Evolutionary conservation across 192 early-diverging fungal species (phyloP), one percentile per base, ranked within the genome.

Genomic region (Coemansia guatemalensis): DNA sequence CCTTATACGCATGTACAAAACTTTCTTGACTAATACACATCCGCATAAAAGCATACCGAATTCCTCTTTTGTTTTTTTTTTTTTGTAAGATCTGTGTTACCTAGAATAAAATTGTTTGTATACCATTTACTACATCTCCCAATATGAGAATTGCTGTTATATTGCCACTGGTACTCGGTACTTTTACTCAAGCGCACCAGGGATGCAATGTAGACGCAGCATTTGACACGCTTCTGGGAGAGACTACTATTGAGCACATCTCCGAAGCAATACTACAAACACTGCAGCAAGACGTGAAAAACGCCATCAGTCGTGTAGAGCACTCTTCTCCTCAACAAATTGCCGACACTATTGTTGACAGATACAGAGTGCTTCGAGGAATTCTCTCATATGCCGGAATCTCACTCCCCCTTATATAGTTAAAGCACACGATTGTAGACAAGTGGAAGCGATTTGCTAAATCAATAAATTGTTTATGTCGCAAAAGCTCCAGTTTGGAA

Each of bases 161-260:
- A 17, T 25, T 32, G 2, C 21, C 18, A 8, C 8, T 25, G 33
- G 18, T 58, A 48, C 14, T 48, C 58, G 17, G 33, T 26, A 23
- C 9, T 62, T 44, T 54, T 27, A 41, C 53, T 1, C 50, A 26
- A 21, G 74, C 59, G 9, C 68, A 76, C 26, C 74, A 70, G 47
- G 74, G 64, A 18, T 70, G 74, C 22, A 66, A 63, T 18, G 60
- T 60, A 11, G 68, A 76, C 17, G 60, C 67, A 18, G 74, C 74
- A 5, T 22, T 70, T 14, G 48, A 67, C 26, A 70, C 59, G 29
- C 44, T 76, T 3, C 21, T 76, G 7, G 60, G 52, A 0, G 48
- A 75, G 20, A 59, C 57, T 1, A 70, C 58, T 6, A 26, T 76
- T 23, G 55, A 53, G 11, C 68, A 76, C 12, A 50, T 76, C 5